Conservation (phyloP, 306 rosid species). For the Styphnolobium japonicum region DNA sequence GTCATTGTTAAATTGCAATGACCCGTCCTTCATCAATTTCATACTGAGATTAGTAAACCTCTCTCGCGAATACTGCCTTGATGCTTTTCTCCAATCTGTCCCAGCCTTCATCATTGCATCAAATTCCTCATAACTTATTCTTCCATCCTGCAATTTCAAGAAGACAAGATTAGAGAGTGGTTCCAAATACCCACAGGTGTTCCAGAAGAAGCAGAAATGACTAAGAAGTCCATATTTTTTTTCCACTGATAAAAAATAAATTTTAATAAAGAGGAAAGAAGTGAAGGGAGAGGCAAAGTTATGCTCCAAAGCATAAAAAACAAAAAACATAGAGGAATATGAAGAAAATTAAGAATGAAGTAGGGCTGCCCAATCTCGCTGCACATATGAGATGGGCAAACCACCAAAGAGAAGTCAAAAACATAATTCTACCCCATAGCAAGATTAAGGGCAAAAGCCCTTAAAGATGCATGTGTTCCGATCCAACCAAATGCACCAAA, state of each 20-base stretch:
- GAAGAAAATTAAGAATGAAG: neutral
- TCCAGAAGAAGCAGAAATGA: neutral
- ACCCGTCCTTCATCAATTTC: slow-evolving; percentile 71
- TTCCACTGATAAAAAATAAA: no score
- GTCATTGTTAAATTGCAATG: slow-evolving; percentile 46
- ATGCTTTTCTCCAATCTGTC: slow-evolving; percentile 98
- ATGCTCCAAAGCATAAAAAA: neutral
- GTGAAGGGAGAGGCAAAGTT: no score
- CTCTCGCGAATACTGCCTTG: slow-evolving; percentile 94
- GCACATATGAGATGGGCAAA: neutral
- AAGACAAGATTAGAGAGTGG: neutral
- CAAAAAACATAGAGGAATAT: neutral
- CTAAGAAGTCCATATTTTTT: neutral
- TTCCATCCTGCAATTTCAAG: slow-evolving; percentile 70
- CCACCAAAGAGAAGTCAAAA: no score
- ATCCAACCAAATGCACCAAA: no score
- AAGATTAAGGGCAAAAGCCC: no score
- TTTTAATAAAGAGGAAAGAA: no score
- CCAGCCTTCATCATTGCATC: slow-evolving; percentile 95
- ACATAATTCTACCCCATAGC: no score
- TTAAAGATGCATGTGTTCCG: no score
- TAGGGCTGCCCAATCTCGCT: neutral
- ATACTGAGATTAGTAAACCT: slow-evolving; percentile 79
- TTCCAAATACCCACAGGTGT: neutral
- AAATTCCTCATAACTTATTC: slow-evolving; percentile 85